These are phyloP conservation scores for Psilocybe sp. DNA, from an alignment of 768 basidiomycete species.

Conservation along the genomic window DNA sequence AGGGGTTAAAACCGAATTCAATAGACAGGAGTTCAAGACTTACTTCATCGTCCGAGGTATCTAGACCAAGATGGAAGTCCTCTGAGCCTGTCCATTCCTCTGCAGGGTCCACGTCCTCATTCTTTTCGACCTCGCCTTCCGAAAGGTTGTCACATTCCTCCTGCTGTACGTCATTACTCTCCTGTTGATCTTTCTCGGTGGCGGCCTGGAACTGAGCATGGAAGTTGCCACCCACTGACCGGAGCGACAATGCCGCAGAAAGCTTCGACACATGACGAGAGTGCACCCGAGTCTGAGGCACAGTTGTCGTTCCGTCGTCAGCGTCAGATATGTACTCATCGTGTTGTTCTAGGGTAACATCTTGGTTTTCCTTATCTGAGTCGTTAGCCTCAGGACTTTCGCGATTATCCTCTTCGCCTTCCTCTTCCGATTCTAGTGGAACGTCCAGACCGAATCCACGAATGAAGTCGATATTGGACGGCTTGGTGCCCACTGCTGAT, in stretches of 20 bases:
- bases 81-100: conserved; percentile 87
- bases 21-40: conserved; percentile 11
- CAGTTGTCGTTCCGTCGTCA: conserved; percentile 38
- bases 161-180: conserved; percentile 8
- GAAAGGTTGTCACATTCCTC: conserved; percentile 42
- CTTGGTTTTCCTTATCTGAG: conserved; percentile 25
- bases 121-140: conserved; percentile 27
- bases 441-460: conserved; percentile 81
- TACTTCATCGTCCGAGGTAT: conserved; percentile 71
- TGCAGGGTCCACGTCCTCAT: conserved; percentile 37
- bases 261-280: conserved; percentile 69
- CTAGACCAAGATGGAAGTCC: conserved; percentile 48
- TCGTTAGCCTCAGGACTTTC: conserved; percentile 47
- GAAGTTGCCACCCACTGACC: conserved; percentile 54
- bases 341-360: conserved; percentile 31
- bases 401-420: conserved; percentile 37
- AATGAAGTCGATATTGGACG: conserved; percentile 67
- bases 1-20: not conserved
- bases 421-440: conserved; percentile 71
- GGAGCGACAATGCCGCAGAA: conserved; percentile 66
- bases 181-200: conserved; percentile 12
- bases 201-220: conserved; percentile 28
- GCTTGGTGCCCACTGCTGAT: conserved; percentile 39
- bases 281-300: conserved; percentile 50
- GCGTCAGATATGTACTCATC: conserved; percentile 22